Percentiles rank a stretch among this genome's conserved stretches.
phyloP scores from a whole-genome alignment of 352 stramenopile species.

The Phytophthora sojae region DNA sequence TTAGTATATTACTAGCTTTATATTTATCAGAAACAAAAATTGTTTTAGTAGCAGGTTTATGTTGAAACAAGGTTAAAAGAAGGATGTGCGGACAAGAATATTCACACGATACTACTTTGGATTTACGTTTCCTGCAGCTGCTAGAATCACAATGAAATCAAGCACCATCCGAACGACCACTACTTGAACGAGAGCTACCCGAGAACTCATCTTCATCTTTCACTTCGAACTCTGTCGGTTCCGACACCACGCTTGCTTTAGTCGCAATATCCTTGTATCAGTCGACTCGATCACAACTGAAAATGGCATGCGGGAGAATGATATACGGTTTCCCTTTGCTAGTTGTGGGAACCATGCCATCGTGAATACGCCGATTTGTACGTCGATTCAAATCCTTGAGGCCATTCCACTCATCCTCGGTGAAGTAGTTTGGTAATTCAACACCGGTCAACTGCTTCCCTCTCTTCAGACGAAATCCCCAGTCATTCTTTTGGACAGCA shows the following conservation, averaged over 20 bases:
- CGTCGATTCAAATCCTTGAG: constrained; percentile 13
- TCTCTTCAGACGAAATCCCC: constrained; percentile 22
- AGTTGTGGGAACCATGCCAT: constrained; percentile 24
- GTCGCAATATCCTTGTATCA: constrained; percentile 18
- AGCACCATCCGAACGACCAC: too few relatives aligned
- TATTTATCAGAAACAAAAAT: too few relatives aligned
- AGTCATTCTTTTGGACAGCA: constrained; percentile 8
- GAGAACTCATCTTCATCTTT: constrained; percentile 30
- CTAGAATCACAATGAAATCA: constrained; percentile 18
- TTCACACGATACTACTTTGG: not conserved
- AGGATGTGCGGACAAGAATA: not conserved
- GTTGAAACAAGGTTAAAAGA: too few relatives aligned
- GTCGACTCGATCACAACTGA: constrained; percentile 13
- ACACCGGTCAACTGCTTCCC: constrained; percentile 4
- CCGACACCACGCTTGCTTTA: constrained; percentile 7
- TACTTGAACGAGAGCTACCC: too few relatives aligned
- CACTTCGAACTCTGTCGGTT: constrained; percentile 16
- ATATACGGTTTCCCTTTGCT: constrained; percentile 26
- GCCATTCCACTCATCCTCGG: constrained; percentile 10
- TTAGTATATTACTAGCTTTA: too few relatives aligned
- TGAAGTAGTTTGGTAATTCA: constrained; percentile 13
- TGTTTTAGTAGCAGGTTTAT: too few relatives aligned
- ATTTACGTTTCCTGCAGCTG: not conserved
- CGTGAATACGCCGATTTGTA: constrained; percentile 23
- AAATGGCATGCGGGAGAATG: constrained; percentile 23